Conservation (phyloP, 768 basidiomycete genomes). For the Kwoniella dejecticola region DNA sequence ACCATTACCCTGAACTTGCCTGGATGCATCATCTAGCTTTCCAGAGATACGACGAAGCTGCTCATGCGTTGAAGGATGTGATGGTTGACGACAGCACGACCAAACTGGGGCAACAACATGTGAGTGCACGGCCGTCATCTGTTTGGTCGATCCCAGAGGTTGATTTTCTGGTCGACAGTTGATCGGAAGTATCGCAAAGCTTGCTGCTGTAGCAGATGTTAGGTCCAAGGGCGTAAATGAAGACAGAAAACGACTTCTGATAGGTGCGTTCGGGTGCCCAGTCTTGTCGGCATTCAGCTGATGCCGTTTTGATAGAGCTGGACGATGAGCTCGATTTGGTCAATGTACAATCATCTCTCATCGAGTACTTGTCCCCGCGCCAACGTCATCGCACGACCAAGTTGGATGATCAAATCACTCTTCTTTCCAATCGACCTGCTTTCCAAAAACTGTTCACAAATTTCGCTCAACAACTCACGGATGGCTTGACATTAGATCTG, state of each 20-base stretch:
- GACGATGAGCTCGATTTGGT: slow-evolving; percentile 86
- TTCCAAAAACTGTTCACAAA: slow-evolving; percentile 70
- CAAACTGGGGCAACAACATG: slow-evolving; percentile 74
- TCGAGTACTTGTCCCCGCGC: slow-evolving; percentile 57
- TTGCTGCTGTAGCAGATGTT: slow-evolving; percentile 70
- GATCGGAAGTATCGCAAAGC: slow-evolving; percentile 86
- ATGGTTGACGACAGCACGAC: slow-evolving; percentile 59
- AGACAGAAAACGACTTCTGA: slow-evolving; percentile 33
- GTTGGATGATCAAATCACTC: slow-evolving; percentile 41
- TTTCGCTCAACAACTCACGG: slow-evolving; percentile 68
- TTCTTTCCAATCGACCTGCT: slow-evolving; percentile 60
- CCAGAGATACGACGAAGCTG: slow-evolving; percentile 67
- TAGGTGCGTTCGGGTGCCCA: slow-evolving; percentile 2
- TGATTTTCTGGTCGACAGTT: no score
- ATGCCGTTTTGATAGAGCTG: slow-evolving; percentile 62
- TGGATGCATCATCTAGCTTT: slow-evolving; percentile 88
- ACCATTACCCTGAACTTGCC: slow-evolving; percentile 61
- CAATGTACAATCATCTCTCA: slow-evolving; percentile 73
- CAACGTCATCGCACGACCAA: neutral
- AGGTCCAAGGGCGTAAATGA: slow-evolving; percentile 57
- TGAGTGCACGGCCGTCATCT: slow-evolving; percentile 55
- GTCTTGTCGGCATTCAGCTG: neutral
- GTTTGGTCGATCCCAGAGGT: no score
- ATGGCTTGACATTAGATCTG: slow-evolving; percentile 70
- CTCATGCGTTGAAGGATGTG: slow-evolving; percentile 66